phyloP scores from a whole-genome alignment of 2,329 filamentous ascomycete genomes.

The Colletotrichum incanum region DNA sequence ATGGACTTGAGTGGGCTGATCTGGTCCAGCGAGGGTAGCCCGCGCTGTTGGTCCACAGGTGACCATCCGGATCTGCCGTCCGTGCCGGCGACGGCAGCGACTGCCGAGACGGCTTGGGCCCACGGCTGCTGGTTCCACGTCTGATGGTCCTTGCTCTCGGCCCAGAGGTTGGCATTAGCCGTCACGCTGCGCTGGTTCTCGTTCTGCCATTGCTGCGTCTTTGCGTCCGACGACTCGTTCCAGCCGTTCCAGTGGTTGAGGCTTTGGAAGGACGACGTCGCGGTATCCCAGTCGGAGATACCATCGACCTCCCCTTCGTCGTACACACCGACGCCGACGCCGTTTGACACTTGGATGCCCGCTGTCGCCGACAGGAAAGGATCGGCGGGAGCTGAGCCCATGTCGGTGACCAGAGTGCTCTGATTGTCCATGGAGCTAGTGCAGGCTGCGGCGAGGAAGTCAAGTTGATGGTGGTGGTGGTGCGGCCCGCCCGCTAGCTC shows the following conservation, averaged over 20 bases:
- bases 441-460: constrained; percentile 40
- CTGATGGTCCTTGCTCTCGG: constrained; percentile 48
- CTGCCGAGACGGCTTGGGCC: constrained; percentile 53
- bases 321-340: constrained; percentile 41
- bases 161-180: constrained; percentile 49
- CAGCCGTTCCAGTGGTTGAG: constrained; percentile 44
- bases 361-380: constrained; percentile 43
- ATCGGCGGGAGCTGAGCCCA: constrained; percentile 37
- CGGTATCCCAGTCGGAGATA: constrained; percentile 40
- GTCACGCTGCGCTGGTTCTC: constrained; percentile 45
- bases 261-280: constrained; percentile 36
- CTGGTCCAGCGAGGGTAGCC: constrained; percentile 41
- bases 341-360: constrained; percentile 43
- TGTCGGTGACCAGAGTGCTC: constrained; percentile 43
- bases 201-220: constrained; percentile 41
- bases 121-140: constrained; percentile 52
- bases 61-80: constrained; percentile 43
- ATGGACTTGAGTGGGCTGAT: constrained; percentile 44
- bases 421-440: constrained; percentile 43
- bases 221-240: constrained; percentile 39
- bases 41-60: constrained; percentile 39
- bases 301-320: constrained; percentile 41
- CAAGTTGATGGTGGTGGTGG: constrained; percentile 42
- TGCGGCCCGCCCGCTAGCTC: constrained; percentile 40
- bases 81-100: constrained; percentile 46